A percentile compares a stretch with the other conserved stretches of the same genome.
phyloP scores from a whole-genome alignment of 768 basidiomycete species.

The Tylopilus plumbeoviolaceoides region DNA sequence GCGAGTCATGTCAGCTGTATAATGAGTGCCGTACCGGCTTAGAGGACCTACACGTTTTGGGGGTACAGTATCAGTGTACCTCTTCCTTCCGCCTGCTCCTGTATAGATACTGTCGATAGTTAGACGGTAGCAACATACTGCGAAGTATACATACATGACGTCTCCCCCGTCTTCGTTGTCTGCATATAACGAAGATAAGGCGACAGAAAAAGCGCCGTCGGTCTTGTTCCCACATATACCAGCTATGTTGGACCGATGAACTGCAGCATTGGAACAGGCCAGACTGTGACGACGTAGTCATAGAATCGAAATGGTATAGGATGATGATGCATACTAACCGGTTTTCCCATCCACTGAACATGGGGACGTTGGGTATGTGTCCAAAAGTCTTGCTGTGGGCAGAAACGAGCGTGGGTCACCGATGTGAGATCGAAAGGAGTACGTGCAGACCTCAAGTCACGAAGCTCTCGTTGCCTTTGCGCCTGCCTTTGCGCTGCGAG shows the following conservation, averaged over 20 bases:
- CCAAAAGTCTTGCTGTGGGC: conserved; percentile 21
- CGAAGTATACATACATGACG: conserved; percentile 17
- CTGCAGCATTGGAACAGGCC: conserved; percentile 10
- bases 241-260: conserved; percentile 13
- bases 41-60: conserved; percentile 20
- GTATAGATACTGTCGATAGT: conserved; percentile 24
- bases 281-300: not conserved
- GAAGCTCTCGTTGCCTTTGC: not conserved
- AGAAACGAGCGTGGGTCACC: not conserved
- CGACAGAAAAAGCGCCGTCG: conserved; percentile 17
- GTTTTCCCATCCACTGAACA: conserved; percentile 17
- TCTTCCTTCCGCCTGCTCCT: conserved; percentile 22
- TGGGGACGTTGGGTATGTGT: conserved; percentile 18
- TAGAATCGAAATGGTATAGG: not conserved
- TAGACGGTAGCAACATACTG: not conserved
- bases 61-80: conserved; percentile 4
- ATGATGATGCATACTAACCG: conserved; percentile 15
- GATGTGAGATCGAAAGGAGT: not conserved
- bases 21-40: not conserved
- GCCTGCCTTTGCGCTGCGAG: not conserved
- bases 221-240: conserved; percentile 20
- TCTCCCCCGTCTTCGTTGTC: conserved; percentile 27
- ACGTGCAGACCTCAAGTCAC: not conserved
- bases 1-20: not conserved
- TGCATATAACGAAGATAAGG: conserved; percentile 16